phyloP scores from a whole-genome alignment of 2,329 filamentous ascomycete species.

The Penicillium polonicum region DNA sequence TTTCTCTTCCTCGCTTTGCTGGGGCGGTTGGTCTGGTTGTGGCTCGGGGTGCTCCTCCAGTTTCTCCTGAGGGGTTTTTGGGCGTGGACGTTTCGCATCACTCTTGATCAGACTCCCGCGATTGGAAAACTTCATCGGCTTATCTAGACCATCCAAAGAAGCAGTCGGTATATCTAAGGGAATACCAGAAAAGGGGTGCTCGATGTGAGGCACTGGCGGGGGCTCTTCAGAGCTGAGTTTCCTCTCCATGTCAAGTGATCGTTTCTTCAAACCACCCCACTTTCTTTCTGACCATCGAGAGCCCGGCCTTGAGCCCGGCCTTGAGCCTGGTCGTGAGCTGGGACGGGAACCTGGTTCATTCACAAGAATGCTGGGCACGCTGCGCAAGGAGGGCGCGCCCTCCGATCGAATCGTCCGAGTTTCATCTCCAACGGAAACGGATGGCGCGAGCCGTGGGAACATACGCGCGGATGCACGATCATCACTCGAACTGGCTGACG shows the following conservation, averaged over 20 bases:
- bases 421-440: constrained; percentile 12
- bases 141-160: constrained; percentile 53
- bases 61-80: constrained; percentile 29
- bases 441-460: constrained; percentile 16
- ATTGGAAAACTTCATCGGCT: constrained; percentile 58
- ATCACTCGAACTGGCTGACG: constrained; percentile 18
- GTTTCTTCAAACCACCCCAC: constrained; percentile 41
- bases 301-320: constrained; percentile 42
- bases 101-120: constrained; percentile 60
- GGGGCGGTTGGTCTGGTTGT: constrained; percentile 1
- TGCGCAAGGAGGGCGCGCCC: constrained; percentile 32
- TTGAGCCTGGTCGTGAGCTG: constrained; percentile 30
- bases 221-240: constrained; percentile 30
- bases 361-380: constrained; percentile 43
- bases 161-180: constrained; percentile 57
- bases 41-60: constrained; percentile 14
- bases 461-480: constrained; percentile 17
- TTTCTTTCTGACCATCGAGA: constrained; percentile 47
- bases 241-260: constrained; percentile 35
- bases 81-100: constrained; percentile 36
- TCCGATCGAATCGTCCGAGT: constrained; percentile 20
- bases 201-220: constrained; percentile 36
- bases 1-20: background rate
- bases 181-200: constrained; percentile 49
- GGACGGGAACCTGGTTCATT: constrained; percentile 35